Conservation (phyloP, 495 filamentous ascomycete species). For the Neurospora hispaniola region DNA sequence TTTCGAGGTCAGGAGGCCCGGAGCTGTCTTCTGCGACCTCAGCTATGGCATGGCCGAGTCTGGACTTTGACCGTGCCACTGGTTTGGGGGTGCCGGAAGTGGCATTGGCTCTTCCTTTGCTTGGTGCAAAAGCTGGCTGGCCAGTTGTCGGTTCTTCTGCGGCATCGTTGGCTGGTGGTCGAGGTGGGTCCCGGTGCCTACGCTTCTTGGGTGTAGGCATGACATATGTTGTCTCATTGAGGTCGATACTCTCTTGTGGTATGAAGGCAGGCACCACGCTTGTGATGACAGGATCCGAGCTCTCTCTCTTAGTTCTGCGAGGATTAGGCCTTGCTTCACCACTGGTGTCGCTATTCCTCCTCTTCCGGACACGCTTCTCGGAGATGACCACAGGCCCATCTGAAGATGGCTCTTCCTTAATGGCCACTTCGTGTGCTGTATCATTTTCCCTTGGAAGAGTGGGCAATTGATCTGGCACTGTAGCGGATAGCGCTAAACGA, state of each 20-base stretch:
- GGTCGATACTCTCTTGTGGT: slow-evolving; percentile 53
- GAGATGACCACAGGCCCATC: slow-evolving; percentile 34
- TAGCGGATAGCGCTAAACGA: neutral
- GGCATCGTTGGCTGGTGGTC: neutral
- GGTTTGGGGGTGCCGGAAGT: neutral
- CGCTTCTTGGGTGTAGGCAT: slow-evolving; percentile 56
- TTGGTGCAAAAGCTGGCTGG: neutral
- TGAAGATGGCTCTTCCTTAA: slow-evolving; percentile 35
- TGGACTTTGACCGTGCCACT: neutral
- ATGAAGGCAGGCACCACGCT: slow-evolving; percentile 21
- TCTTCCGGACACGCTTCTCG: slow-evolving; percentile 32
- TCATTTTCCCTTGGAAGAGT: slow-evolving; percentile 6
- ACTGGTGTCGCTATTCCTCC: slow-evolving; percentile 21
- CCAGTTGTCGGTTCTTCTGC: neutral
- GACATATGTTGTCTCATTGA: slow-evolving; percentile 50
- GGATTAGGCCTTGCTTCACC: neutral
- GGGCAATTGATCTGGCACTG: slow-evolving; percentile 16
- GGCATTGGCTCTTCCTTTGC: neutral
- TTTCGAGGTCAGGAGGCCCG: neutral
- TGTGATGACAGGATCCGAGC: slow-evolving; percentile 27
- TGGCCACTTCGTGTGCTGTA: slow-evolving; percentile 3
- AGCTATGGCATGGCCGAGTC: neutral
- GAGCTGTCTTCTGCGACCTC: neutral
- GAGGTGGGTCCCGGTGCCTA: neutral
- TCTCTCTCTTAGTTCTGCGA: slow-evolving; percentile 26